Evolutionary conservation across 176 grass and related monocot genomes (phyloP).

Genomic region (Elaeis guineensis): DNA sequence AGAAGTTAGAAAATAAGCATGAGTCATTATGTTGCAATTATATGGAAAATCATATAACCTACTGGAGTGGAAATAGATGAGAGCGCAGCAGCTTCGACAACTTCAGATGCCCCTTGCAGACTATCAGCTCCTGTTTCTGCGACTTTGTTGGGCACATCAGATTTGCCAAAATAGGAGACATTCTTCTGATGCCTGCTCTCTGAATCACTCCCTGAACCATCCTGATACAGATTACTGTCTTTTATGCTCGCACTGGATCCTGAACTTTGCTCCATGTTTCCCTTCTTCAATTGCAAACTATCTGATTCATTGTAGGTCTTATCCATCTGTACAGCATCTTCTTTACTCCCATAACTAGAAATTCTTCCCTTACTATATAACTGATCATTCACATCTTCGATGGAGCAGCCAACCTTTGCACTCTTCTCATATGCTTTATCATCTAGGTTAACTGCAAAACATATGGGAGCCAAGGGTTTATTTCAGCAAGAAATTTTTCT

Average conservation of each 20-base stretch:
- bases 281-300: conserved; percentile 68
- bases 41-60: conserved; percentile 25
- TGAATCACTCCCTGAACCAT: conserved; percentile 53
- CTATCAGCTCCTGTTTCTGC: conserved; percentile 32
- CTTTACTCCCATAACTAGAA: conserved; percentile 22
- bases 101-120: conserved; percentile 28
- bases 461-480: not conserved
- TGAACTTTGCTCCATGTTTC: conserved; percentile 23
- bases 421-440: conserved; percentile 54
- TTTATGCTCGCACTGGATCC: conserved; percentile 14
- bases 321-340: conserved; percentile 22
- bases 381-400: conserved; percentile 34
- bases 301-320: conserved; percentile 17
- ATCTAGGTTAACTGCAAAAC: conserved; percentile 54
- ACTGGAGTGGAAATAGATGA: conserved; percentile 48
- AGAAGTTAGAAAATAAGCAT: no score
- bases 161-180: conserved; percentile 43
- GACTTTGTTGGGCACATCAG: conserved; percentile 35
- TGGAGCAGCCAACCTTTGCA: conserved; percentile 32
- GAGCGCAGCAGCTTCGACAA: conserved; percentile 43
- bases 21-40: not conserved
- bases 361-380: conserved; percentile 30
- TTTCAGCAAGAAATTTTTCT: no score
- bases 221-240: conserved; percentile 32
- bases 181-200: conserved; percentile 44